A percentile compares a stretch with the other conserved stretches of the same genome.
Conservation (phyloP, 768 basidiomycete genomes). For the Lentinula aciculospora region DNA sequence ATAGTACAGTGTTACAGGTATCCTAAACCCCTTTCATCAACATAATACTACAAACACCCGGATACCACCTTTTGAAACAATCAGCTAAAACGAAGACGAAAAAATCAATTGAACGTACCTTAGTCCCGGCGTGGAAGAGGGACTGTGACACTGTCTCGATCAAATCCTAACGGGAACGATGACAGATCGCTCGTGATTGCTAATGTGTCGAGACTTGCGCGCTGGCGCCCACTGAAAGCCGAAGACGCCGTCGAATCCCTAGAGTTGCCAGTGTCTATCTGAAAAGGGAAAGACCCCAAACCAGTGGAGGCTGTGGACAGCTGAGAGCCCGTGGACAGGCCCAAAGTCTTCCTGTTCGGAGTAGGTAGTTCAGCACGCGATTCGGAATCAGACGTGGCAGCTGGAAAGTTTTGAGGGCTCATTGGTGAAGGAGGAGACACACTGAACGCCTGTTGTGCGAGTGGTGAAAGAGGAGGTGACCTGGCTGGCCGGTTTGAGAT, state of each 20-base stretch:
- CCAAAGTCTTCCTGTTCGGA: slow-evolving; percentile 56
- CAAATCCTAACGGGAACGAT: slow-evolving; percentile 78
- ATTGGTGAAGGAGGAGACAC: slow-evolving; percentile 13
- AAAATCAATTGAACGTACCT: not conserved
- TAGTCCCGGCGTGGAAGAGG: slow-evolving; percentile 15
- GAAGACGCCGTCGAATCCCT: slow-evolving; percentile 30
- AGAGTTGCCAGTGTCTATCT: slow-evolving; percentile 60
- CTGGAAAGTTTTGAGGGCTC: slow-evolving; percentile 17
- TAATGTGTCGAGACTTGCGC: slow-evolving; percentile 82
- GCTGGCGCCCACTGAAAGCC: slow-evolving; percentile 44
- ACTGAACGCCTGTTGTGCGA: slow-evolving; percentile 51
- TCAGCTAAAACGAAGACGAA: not conserved
- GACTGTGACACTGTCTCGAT: slow-evolving; percentile 37
- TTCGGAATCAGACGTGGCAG: not conserved
- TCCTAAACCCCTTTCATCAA: not conserved
- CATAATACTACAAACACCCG: not conserved
- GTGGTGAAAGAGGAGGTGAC: slow-evolving; percentile 70
- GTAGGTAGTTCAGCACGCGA: slow-evolving; percentile 35
- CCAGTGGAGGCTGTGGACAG: slow-evolving; percentile 74
- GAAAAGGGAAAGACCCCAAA: slow-evolving; percentile 83
- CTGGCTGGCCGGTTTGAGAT: slow-evolving; percentile 77
- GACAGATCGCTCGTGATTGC: slow-evolving; percentile 79
- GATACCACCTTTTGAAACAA: not conserved
- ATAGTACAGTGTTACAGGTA: slow-evolving; percentile 9
- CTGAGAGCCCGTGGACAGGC: slow-evolving; percentile 73